Evolutionary conservation across 495 filamentous ascomycete genomes (phyloP), one percentile per base, ranked within the genome.

Genomic region (Penicillium lividum): DNA sequence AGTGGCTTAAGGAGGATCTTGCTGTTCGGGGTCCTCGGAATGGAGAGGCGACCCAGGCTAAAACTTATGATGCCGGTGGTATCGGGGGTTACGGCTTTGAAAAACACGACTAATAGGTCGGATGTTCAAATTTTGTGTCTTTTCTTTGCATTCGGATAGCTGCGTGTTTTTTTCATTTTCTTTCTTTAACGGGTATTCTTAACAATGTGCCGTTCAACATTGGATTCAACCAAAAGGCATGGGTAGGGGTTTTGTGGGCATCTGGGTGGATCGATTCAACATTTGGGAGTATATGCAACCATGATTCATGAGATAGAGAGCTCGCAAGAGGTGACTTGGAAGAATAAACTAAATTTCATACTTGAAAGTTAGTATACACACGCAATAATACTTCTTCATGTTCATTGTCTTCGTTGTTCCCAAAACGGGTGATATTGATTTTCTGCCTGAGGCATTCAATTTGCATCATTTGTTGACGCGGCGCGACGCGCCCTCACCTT

Each of bases 1-100:
- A 78, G 53, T 97, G 94, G 95, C 74, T 98, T 73, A 83, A 86
- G 69, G 85, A 89, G 60, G 94, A 98, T 76, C 71, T 97, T 63
- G 70, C 80, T 60, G 87, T 89, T 57, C 80, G 94, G 53, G 94
- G 95, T 0, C 92, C 91, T 15, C 79, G 94, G 66, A 80, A 84
- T 63, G 80, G 72, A 15, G 69, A 79, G 29, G 77, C 79, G 0
- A 80, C 79, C 22, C 83, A 94, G 75, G 90, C 84, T 3, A 86
- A 84, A 76, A 85, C 88, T 10, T 96, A 95, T 60, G 74, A 77
- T 54, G 82, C 68, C 38, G 61, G 79, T 10, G 91, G 89, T 0
- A 76, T 88, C 52, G 92, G 92, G 3, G 92, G 92, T 3, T 96
- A 96, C 78, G 92, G 92, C 4, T 70, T 83, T 42, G 90, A 94